A percentile compares a stretch with the other conserved stretches of the same genome.
Evolutionary conservation across 1,284 basidiomycete genomes (phyloP).

Genomic region (Leccinum ponderosum): DNA sequence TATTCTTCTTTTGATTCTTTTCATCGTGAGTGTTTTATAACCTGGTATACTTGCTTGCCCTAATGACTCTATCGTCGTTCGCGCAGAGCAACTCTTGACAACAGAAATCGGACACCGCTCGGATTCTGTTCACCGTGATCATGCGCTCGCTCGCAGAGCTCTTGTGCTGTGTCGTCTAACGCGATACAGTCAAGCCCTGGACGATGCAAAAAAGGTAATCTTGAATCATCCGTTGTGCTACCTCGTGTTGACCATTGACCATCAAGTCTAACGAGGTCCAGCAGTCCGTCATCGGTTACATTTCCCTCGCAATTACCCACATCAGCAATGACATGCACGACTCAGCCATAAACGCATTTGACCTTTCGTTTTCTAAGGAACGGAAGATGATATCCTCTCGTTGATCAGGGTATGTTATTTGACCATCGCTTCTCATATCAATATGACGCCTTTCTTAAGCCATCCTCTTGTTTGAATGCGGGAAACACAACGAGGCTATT

Average conservation of each 20-base stretch:
- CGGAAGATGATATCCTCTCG: neutral
- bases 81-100: constrained; percentile 1
- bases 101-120: neutral
- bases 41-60: too few species aligned
- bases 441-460: neutral
- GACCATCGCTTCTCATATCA: neutral
- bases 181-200: neutral
- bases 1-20: neutral
- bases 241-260: neutral
- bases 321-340: neutral
- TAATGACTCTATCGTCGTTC: too few species aligned
- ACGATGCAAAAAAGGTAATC: constrained; percentile 1
- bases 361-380: neutral
- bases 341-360: neutral
- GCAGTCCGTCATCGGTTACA: constrained; percentile 1
- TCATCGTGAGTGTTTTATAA: neutral
- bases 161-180: neutral
- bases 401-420: constrained; percentile 1
- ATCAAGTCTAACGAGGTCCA: constrained; percentile 4
- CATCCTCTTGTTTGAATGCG: neutral
- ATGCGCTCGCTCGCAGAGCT: neutral
- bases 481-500: neutral
- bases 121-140: neutral
- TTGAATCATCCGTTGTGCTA: neutral
- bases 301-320: neutral